These are phyloP conservation scores for Escallonia rubra DNA, from an alignment of 129 eudicot species.

Conservation along the genomic window DNA sequence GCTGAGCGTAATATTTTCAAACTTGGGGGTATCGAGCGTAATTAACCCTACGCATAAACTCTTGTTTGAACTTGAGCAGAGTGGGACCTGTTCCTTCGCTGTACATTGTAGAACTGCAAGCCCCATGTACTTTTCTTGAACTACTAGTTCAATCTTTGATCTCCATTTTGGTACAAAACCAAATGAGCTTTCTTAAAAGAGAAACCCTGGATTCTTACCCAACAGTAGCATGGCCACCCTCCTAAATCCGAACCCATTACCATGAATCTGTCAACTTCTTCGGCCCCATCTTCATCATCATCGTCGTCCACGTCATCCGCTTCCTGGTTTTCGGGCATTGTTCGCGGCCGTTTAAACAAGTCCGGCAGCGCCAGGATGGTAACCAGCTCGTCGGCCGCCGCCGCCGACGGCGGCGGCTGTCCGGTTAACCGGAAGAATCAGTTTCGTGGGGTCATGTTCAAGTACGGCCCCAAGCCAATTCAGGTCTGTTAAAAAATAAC, in stretches of 20 bases:
- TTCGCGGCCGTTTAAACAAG: slow-evolving; percentile 60
- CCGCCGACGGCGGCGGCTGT: slow-evolving; percentile 21
- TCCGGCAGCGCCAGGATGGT: slow-evolving; percentile 31
- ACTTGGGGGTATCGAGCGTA: too few species aligned
- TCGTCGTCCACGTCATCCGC: slow-evolving; percentile 34
- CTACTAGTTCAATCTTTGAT: too few species aligned
- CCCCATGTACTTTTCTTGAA: too few species aligned
- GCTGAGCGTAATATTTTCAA: too few species aligned
- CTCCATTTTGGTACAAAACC: too few species aligned
- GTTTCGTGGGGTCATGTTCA: slow-evolving; percentile 88
- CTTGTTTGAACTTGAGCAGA: too few species aligned
- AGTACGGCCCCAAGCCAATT: slow-evolving; percentile 71
- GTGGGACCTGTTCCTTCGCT: too few species aligned
- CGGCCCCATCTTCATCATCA: slow-evolving; percentile 36
- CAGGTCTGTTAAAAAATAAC: slow-evolving; percentile 39
- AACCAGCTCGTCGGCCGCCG: slow-evolving; percentile 20
- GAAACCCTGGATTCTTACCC: too few species aligned
- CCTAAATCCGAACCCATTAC: background rate
- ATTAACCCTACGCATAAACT: too few species aligned
- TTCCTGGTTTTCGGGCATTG: slow-evolving; percentile 86
- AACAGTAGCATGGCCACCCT: too few species aligned
- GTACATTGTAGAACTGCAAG: too few species aligned
- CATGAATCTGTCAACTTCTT: slow-evolving; percentile 36
- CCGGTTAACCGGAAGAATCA: slow-evolving; percentile 72
- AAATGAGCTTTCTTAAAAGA: too few species aligned